A percentile compares a stretch with the other conserved stretches of the same genome.
Conservation (phyloP, 208 protist species). For the Trypanosoma theileri region DNA sequence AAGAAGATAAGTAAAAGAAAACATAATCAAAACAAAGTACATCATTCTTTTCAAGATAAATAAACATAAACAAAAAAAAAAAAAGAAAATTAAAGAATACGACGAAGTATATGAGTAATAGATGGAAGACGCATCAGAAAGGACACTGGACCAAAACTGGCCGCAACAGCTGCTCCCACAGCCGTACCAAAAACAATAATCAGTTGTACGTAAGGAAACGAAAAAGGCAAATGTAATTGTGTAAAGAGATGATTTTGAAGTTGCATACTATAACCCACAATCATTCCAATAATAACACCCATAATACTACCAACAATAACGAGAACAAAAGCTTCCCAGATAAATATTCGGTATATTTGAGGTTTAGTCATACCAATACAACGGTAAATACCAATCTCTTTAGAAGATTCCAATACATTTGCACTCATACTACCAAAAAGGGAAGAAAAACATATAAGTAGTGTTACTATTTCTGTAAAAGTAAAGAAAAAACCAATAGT, state of each 20-base stretch:
- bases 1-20: background rate
- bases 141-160: constrained; percentile 60
- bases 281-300: constrained; percentile 87
- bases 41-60: background rate
- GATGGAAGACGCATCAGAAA: constrained; percentile 53
- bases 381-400: constrained; percentile 94
- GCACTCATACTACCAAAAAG: constrained; percentile 92
- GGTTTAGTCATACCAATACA: constrained; percentile 85
- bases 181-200: constrained; percentile 47
- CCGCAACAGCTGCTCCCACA: constrained; percentile 43
- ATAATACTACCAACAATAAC: constrained; percentile 88
- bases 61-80: background rate
- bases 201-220: constrained; percentile 87
- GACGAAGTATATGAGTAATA: constrained; percentile 70
- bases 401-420: constrained; percentile 92
- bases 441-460: constrained; percentile 94
- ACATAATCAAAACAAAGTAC: constrained; percentile 3
- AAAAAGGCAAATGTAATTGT: constrained; percentile 89
- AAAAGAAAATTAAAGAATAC: constrained; percentile 21
- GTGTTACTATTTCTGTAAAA: constrained; percentile 83
- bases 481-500: constrained; percentile 93
- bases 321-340: constrained; percentile 95
- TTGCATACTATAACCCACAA: constrained; percentile 90
- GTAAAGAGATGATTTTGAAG: constrained; percentile 91
- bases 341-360: constrained; percentile 88